A percentile compares a stretch with the other conserved stretches of the same genome.
Evolutionary conservation across 75 land plant genomes (phyloP).

Genomic region (Adiantum capillusveneris): DNA sequence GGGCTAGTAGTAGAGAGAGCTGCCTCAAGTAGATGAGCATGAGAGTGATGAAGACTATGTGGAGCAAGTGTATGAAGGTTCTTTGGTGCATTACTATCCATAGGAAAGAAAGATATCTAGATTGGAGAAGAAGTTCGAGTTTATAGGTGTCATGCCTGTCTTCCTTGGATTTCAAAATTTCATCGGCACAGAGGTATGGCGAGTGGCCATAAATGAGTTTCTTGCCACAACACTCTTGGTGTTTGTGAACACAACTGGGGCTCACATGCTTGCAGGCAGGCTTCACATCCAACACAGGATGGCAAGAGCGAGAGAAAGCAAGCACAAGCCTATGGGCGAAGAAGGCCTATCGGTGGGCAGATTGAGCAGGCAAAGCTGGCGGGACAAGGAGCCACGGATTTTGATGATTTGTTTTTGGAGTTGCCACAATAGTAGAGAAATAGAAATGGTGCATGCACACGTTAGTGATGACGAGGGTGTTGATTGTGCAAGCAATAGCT

Average conservation of each 20-base stretch:
- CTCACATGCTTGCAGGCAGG: conserved; percentile 20
- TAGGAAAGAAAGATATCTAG: neutral
- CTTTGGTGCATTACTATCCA: neutral
- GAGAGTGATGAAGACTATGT: neutral
- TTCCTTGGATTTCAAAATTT: neutral
- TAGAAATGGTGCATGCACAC: too few species aligned
- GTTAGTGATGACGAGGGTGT: too few species aligned
- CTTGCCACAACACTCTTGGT: conserved; percentile 26
- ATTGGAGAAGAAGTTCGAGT: neutral
- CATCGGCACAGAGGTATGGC: conserved; percentile 12
- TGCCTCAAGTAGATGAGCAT: neutral
- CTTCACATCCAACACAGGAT: too few species aligned
- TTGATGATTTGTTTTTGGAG: too few species aligned
- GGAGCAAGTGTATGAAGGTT: neutral
- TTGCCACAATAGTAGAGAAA: too few species aligned
- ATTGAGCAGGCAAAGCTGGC: too few species aligned
- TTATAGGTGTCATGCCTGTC: neutral
- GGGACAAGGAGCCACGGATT: too few species aligned
- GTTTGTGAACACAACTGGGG: conserved; percentile 21
- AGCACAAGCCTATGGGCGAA: too few species aligned
- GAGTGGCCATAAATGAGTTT: conserved; percentile 25
- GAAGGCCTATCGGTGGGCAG: too few species aligned
- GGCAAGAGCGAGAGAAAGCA: too few species aligned
- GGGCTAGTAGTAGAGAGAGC: too few species aligned
- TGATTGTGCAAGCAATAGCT: too few species aligned